Base-by-base conservation (phyloP, 768 basidiomycete species). In the Neoboletus subvelutipes region DNA sequence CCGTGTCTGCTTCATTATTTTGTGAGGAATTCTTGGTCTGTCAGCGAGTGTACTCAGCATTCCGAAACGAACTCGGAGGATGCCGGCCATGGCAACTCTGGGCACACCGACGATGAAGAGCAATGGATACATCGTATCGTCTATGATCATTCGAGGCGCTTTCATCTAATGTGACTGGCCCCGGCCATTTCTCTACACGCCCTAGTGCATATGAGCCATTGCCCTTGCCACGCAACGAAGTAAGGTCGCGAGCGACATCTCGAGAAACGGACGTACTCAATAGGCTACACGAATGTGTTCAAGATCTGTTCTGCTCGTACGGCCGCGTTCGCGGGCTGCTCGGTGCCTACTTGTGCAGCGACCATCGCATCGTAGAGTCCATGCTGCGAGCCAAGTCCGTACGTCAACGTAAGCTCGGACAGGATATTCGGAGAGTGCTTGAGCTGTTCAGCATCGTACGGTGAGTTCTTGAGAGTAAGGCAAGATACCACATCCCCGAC, bases 371-470 rank as follows among this genome's bases (percentile, higher is more conserved):
- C 67, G 55, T 78, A 88, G 8, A 93, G 72, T 0, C 83, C 88
- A 69, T 95, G 92, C 60, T 92, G 86, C 55, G 88, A 86, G 1
- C 94, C 94, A 0, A 97, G 73, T 4, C 82, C 83, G 63, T 96
- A 98, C 3, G 91, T 90, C 46, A 95, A 71, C 0, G 90, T 90
- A 79, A 91, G 82, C 50, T 77, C 74, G 54, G 88, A 80, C 48
- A 92, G 80, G 26, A 92, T 78, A 5, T 79, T 73, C 0, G 75
- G 68, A 49, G 78, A 77, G 18, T 81, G 65, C 57, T 88, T 88
- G n/a, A 94, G 78, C 82, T 94, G 56, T 74, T 68, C 72, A 74
- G 3, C 22, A 33, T 54, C 28, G 42, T 18, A 17, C 20, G 43
- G 11, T 29, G 26, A 54, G 33, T 34, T 18, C 18, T 24, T 24